Evolutionary conservation across 805 yeast genomes (phyloP).

Genomic region (Starmerella potacharoeniae): DNA sequence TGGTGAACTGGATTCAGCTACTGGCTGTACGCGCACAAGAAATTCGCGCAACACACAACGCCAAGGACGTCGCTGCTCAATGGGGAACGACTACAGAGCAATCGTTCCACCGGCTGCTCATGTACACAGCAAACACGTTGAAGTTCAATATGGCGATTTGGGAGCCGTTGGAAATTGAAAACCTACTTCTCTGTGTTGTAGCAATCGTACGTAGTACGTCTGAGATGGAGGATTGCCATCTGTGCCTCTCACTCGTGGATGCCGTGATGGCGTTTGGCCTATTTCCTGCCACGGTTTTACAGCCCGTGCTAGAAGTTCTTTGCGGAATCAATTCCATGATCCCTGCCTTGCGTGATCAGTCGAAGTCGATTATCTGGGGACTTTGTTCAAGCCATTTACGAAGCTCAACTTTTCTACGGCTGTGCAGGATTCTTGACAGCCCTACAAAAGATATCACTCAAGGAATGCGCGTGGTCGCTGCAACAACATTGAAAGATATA

Average conservation of each 20-base stretch:
- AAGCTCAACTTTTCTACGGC: conserved; percentile 26
- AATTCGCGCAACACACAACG: conserved; percentile 24
- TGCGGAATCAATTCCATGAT: conserved; percentile 36
- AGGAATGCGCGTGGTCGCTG: conserved; percentile 31
- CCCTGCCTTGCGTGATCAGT: conserved; percentile 28
- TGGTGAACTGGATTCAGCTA: conserved; percentile 31
- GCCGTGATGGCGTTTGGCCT: conserved; percentile 37
- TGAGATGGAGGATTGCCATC: conserved; percentile 29
- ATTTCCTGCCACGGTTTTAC: conserved; percentile 35
- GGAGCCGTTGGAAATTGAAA: conserved; percentile 32
- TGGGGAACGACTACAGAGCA: conserved; percentile 26
- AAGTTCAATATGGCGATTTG: conserved; percentile 38
- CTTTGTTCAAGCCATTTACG: conserved; percentile 34
- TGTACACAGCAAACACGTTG: conserved; percentile 36
- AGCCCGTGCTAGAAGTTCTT: conserved; percentile 34
- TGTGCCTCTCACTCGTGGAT: conserved; percentile 35
- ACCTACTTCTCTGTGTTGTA: conserved; percentile 30
- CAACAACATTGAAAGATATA: conserved; percentile 25
- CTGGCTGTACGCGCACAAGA: conserved; percentile 27
- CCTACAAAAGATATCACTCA: conserved; percentile 23
- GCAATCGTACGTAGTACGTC: conserved; percentile 35
- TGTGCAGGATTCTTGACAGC: conserved; percentile 27
- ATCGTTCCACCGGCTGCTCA: conserved; percentile 28
- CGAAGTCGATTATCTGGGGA: conserved; percentile 33
- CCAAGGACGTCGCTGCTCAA: conserved; percentile 22